These are phyloP conservation scores for Mollisia scopiformis DNA, from an alignment of 2,329 filamentous ascomycete species.

Conservation along the genomic window DNA sequence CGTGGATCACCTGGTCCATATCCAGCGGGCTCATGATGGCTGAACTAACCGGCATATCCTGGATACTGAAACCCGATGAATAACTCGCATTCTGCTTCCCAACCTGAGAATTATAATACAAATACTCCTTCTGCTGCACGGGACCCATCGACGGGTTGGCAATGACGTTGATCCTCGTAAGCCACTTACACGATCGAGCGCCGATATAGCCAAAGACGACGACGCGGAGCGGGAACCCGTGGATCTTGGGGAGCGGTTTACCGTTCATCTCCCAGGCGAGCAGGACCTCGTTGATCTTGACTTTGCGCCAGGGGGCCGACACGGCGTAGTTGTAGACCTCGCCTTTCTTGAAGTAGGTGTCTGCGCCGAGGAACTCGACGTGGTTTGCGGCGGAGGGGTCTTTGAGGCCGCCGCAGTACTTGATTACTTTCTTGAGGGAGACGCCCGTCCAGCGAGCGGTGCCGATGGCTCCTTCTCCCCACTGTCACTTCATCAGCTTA, in stretches of 20 bases:
- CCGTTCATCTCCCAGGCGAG: conserved; percentile 72
- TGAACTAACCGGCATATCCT: conserved; percentile 70
- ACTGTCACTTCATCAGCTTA: conserved; percentile 32
- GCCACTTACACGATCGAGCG: conserved; percentile 72
- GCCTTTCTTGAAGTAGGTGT: conserved; percentile 71
- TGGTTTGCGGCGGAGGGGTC: conserved; percentile 53
- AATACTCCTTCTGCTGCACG: conserved; percentile 67
- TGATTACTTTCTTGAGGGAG: conserved; percentile 70
- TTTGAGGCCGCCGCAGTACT: conserved; percentile 65
- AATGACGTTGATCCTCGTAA: conserved; percentile 65
- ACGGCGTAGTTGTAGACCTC: conserved; percentile 69
- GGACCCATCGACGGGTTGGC: conserved; percentile 56
- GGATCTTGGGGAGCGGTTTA: conserved; percentile 61
- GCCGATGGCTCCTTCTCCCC: conserved; percentile 70
- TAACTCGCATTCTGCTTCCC: conserved; percentile 70
- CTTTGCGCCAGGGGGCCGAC: conserved; percentile 68
- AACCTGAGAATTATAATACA: conserved; percentile 67
- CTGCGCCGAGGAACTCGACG: conserved; percentile 69
- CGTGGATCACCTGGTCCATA: conserved; percentile 28
- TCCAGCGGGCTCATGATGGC: conserved; percentile 61
- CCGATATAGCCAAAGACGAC: conserved; percentile 69
- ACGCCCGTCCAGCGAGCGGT: conserved; percentile 66
- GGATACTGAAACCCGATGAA: conserved; percentile 68
- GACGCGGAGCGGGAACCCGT: conserved; percentile 65
- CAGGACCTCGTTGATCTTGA: conserved; percentile 67